Evolutionary conservation across 371 early-diverging fungal species (phyloP).

Genomic region (Choanephora cucurbitarum): DNA sequence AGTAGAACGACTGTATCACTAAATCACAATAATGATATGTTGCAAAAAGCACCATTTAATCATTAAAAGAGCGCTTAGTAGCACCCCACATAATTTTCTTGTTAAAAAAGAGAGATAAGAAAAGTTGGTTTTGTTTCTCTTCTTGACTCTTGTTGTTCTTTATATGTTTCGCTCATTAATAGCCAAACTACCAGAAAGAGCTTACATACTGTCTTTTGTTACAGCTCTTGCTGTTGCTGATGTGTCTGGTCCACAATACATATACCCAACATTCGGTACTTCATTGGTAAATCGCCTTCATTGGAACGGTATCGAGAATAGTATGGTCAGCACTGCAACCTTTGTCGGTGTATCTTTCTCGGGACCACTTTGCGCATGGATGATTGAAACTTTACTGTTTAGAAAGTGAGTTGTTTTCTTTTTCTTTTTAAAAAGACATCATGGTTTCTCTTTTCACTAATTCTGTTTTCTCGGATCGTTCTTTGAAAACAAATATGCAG

Average conservation of each 20-base stretch:
- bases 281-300: conserved; percentile 38
- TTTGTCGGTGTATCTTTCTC: conserved; percentile 53
- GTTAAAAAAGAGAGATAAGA: no score
- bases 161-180: conserved; percentile 2
- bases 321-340: conserved; percentile 50
- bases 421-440: no score
- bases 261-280: conserved; percentile 48
- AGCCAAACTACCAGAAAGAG: conserved; percentile 2
- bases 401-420: conserved; percentile 33
- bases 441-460: no score
- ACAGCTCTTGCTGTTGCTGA: conserved; percentile 44
- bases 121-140: neutral
- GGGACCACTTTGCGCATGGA: conserved; percentile 47
- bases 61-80: no score
- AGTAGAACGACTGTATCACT: no score
- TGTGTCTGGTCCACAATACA: conserved; percentile 50
- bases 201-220: conserved; percentile 25
- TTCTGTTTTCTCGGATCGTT: conserved; percentile 1
- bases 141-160: neutral
- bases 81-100: no score
- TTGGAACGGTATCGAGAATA: conserved; percentile 49
- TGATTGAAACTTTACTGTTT: conserved; percentile 35
- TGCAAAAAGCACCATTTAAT: no score
- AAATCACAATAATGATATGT: no score
- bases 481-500: conserved; percentile 3